Evolutionary conservation across 306 rosid species (phyloP), one percentile per base, ranked within the genome.

Genomic region (Amphicarpaea edgeworthii): DNA sequence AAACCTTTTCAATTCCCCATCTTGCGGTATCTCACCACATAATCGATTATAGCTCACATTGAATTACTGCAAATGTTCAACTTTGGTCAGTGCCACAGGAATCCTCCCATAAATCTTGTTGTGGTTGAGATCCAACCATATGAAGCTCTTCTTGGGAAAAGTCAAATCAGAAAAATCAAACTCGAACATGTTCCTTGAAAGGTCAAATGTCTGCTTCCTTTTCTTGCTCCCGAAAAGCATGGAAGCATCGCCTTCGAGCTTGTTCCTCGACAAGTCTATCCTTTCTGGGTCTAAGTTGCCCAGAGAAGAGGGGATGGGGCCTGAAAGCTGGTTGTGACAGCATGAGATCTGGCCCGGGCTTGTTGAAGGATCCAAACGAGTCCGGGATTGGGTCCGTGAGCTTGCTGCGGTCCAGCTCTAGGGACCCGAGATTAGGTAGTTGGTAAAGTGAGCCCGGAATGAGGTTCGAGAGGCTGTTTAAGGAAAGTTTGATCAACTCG

Each of bases 71-170:
- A 57, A 6, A 26, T 12, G 1, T 12, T 57, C 38, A 3, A 57
- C 63, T 24, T 12, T 26, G 1, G 38, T 57, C 8, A 57, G 2
- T 0, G 17, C 17, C 8, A 23, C 17, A 12, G 38, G 63, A 57
- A 57, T 57, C 19, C 4, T 57, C 38, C 63, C 63, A 57, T 57
- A 57, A 12, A 57, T 24, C 1, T 57, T 23, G 17, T 57, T 57
- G 63, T 57, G 63, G 12, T 57, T 57, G 4, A 57, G 38, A 57
- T 57, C 38, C 38, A 57, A 12, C 63, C 63, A 57, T 12, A 57
- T 57, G 38, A 57, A 24, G 19, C 63, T 57, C 38, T 24, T 24
- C 9, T 2, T 24, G 0, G 63, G 63, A 24, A 57, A 57, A 10
- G 1, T 57, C 63, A 57, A 24, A 24, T 2, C 38, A 0, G 63